phyloP scores from a whole-genome alignment of 2,329 filamentous ascomycete genomes.

The Sphaerulina vaccinii region DNA sequence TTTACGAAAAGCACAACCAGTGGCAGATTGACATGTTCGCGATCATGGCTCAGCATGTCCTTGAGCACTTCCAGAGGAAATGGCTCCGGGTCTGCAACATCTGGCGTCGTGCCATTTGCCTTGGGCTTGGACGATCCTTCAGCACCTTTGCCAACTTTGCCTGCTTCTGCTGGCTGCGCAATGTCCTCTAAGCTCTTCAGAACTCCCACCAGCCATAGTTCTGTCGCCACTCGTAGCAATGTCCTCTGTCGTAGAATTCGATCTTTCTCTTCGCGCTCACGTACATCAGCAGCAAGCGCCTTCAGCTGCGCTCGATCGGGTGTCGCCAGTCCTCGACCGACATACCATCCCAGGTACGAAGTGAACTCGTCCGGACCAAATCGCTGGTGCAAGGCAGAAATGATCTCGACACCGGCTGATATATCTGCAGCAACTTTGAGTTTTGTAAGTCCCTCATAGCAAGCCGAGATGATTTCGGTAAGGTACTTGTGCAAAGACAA shows the following conservation, averaged over 20 bases:
- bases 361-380: slow-evolving; percentile 91
- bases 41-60: slow-evolving; percentile 88
- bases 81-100: slow-evolving; percentile 74
- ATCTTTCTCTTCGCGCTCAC: slow-evolving; percentile 95
- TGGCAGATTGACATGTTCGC: slow-evolving; percentile 86
- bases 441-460: slow-evolving; percentile 89
- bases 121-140: slow-evolving; percentile 63
- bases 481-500: slow-evolving; percentile 94
- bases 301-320: slow-evolving; percentile 86
- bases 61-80: slow-evolving; percentile 98
- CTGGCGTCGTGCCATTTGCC: slow-evolving; percentile 55
- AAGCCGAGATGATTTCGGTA: slow-evolving; percentile 93
- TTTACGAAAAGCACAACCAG: slow-evolving; percentile 94
- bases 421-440: slow-evolving; percentile 91
- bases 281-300: slow-evolving; percentile 71
- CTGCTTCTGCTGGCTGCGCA: slow-evolving; percentile 62
- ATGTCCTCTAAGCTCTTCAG: slow-evolving; percentile 76
- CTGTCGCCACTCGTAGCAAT: slow-evolving; percentile 84
- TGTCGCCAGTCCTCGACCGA: slow-evolving; percentile 86
- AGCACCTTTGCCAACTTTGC: slow-evolving; percentile 53
- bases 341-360: slow-evolving; percentile 84
- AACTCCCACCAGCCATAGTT: slow-evolving; percentile 91
- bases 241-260: slow-evolving; percentile 81
- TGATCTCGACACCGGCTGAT: slow-evolving; percentile 85
- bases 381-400: slow-evolving; percentile 91